These are phyloP conservation scores for Agrocybe chaxingu DNA, from an alignment of 768 basidiomycete genomes.

Conservation along the genomic window DNA sequence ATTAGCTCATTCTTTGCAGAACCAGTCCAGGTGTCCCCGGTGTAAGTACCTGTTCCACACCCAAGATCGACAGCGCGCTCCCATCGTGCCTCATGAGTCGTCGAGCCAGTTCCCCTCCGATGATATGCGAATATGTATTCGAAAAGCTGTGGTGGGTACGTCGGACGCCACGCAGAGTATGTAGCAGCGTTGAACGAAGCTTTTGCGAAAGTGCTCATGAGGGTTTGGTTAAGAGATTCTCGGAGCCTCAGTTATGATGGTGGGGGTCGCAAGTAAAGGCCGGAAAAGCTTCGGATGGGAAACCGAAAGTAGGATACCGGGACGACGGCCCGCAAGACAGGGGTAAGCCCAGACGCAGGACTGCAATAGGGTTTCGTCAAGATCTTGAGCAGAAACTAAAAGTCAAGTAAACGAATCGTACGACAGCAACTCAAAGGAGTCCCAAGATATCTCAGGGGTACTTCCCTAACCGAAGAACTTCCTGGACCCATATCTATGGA, in stretches of 20 bases:
- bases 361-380: no score
- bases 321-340: no score
- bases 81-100: conserved; percentile 32
- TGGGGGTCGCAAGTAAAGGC: no score
- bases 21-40: not conserved
- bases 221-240: not conserved
- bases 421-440: no score
- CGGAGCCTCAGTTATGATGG: not conserved
- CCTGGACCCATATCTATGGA: no score
- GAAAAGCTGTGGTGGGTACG: conserved; percentile 66
- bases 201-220: conserved; percentile 78
- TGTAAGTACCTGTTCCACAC: conserved; percentile 73
- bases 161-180: conserved; percentile 71
- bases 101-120: conserved; percentile 10
- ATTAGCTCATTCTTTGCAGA: not conserved
- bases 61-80: conserved; percentile 71
- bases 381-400: no score
- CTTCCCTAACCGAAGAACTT: no score
- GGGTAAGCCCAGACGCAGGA: no score
- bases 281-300: no score
- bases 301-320: no score
- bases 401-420: no score
- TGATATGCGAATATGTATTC: conserved; percentile 65
- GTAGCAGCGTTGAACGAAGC: conserved; percentile 60
- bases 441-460: no score